These are phyloP conservation scores for Fusarium brachygibbosum DNA, from an alignment of 2,329 filamentous ascomycete genomes.

Conservation along the genomic window DNA sequence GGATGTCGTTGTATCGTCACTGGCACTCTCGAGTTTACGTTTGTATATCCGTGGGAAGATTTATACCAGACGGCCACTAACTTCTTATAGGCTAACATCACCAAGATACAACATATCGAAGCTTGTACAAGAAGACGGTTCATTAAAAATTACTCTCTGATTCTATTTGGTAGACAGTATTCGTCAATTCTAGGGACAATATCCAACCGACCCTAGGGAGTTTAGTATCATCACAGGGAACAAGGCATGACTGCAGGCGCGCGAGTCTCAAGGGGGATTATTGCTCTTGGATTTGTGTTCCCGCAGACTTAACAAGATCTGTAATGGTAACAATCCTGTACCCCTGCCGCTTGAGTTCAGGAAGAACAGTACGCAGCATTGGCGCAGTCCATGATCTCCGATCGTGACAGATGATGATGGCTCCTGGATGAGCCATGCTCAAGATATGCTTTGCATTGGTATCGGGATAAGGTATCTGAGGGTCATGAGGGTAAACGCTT, in stretches of 20 bases:
- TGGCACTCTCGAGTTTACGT: conserved; percentile 54
- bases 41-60: conserved; percentile 15
- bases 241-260: neutral
- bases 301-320: conserved; percentile 67
- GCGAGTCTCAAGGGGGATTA: neutral
- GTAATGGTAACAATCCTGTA: conserved; percentile 80
- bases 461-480: conserved; percentile 78
- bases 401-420: conserved; percentile 89
- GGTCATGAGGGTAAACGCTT: conserved; percentile 89
- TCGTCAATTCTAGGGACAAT: neutral
- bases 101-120: conserved; percentile 52
- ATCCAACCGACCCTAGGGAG: conserved; percentile 1
- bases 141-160: conserved; percentile 52
- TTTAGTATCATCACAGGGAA: neutral
- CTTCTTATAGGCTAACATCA: conserved; percentile 49
- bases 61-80: neutral
- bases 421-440: conserved; percentile 82
- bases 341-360: conserved; percentile 76
- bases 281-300: conserved; percentile 46
- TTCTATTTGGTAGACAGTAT: conserved; percentile 6
- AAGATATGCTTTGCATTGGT: conserved; percentile 84
- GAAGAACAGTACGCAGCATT: conserved; percentile 80
- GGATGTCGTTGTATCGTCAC: conserved; percentile 51
- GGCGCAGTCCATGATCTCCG: conserved; percentile 83
- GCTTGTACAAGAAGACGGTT: conserved; percentile 51